These are phyloP conservation scores for Trichopus zeylanicus DNA, from an alignment of 116 monocot genomes.

Conservation along the genomic window DNA sequence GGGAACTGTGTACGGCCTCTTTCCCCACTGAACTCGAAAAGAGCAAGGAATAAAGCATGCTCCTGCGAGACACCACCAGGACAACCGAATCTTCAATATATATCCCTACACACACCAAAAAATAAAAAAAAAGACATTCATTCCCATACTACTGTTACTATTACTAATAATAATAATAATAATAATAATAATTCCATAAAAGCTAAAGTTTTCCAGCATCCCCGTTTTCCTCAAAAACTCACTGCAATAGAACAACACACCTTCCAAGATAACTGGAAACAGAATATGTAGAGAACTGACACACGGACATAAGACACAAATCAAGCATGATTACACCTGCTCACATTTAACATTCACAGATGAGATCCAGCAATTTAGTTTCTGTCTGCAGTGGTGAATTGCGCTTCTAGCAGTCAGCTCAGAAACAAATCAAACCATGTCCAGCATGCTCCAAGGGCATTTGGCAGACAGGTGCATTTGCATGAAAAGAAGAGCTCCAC, in stretches of 20 bases:
- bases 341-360: neutral
- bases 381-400: neutral
- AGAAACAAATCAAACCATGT: neutral
- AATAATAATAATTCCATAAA: slow-evolving; percentile 13
- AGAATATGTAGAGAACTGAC: neutral
- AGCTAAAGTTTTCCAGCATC: slow-evolving; percentile 17
- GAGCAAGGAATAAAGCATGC: slow-evolving; percentile 42
- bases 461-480: no score
- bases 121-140: no score
- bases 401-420: neutral
- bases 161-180: no score
- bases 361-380: neutral
- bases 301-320: neutral
- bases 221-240: slow-evolving; percentile 17
- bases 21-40: slow-evolving; percentile 24
- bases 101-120: neutral
- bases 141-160: no score
- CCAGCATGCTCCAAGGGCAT: no score
- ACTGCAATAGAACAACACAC: slow-evolving; percentile 2
- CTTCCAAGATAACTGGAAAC: slow-evolving; percentile 1
- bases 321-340: neutral
- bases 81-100: neutral
- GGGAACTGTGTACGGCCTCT: slow-evolving; percentile 49
- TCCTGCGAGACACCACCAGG: neutral
- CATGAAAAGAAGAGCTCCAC: slow-evolving; percentile 53